A percentile compares a stretch with the other conserved stretches of the same genome.
Conservation (phyloP, 139 green algal species). For the Chlorella sorokiniana region DNA sequence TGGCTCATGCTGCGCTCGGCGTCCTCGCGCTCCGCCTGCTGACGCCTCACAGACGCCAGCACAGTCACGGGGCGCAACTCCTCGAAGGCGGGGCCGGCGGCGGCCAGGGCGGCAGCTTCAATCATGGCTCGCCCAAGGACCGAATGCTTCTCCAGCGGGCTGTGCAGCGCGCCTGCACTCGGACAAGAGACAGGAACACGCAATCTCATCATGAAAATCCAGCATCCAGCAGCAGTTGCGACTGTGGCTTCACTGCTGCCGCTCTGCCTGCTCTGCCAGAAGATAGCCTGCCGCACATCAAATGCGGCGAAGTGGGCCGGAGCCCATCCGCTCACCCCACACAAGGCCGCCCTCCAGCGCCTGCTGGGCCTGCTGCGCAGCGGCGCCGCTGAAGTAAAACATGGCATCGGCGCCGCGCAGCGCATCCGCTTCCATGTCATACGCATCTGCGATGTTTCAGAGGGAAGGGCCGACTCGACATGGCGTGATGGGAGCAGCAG, state of each 20-base stretch:
- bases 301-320: not conserved
- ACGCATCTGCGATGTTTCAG: too few relatives aligned
- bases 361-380: not conserved
- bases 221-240: too few relatives aligned
- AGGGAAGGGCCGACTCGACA: not conserved
- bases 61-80: too few relatives aligned
- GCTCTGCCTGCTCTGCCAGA: too few relatives aligned
- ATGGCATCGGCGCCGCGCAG: constrained; percentile 16
- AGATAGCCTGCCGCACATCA: too few relatives aligned
- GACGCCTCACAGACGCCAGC: not conserved
- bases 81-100: too few relatives aligned
- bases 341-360: not conserved
- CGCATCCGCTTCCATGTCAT: constrained; percentile 7
- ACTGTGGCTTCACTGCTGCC: too few relatives aligned
- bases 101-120: not conserved
- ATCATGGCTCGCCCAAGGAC: not conserved
- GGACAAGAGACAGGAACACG: not conserved
- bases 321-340: constrained; percentile 11
- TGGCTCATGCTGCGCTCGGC: not conserved
- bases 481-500: not conserved
- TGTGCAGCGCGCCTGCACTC: not conserved
- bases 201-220: too few relatives aligned
- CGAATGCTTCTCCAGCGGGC: not conserved
- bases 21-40: not conserved
- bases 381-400: constrained; percentile 20